Base-by-base conservation (phyloP, 495 filamentous ascomycete genomes). In the Annulohypoxylon nitens region DNA sequence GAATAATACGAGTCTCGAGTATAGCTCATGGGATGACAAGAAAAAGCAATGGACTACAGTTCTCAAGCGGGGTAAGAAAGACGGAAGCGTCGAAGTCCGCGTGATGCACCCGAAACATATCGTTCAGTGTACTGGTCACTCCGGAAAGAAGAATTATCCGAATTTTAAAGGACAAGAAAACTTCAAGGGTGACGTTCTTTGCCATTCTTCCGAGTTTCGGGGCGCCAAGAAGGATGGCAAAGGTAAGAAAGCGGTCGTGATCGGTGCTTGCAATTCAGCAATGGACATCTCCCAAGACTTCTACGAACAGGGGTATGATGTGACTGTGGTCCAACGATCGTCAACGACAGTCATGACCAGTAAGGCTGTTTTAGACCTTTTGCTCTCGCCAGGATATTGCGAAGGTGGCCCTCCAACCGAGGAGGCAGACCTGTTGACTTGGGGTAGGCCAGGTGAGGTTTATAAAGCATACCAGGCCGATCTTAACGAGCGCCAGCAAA, bases 201-300 rank as follows among this genome's bases (percentile, higher is more conserved):
- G 88, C 78, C 93, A 96, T 74, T 93, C 90, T 33, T 90, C 90
- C 11, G 86, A 92, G 34, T 93, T 92, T 76, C 77, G 83, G 0
- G 90, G 90, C 4, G 89, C 90, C 10, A 83, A 83, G 20, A 41
- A 79, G 7, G 61, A 83, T 36, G 79, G 81, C 0, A 78, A 79
- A 20, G 88, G 87, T 0, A 93, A 90, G 75, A 92, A 90, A 70
- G 93, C 88, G 1, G 80, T 96, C 18, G 88, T 97, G 0, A 86
- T 97, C 6, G 93, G 93, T 4, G 90, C 89, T 33, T 93, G 93
- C 79, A 96, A 95, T 76, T 94, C 92, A 1, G 89, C 85, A 10
- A 90, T 95, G 72, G 93, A 97, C 76, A 97, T 97, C 69, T 90
- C 91, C 34, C 92, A 95, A 76, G 91, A 95, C 72, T 95, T 86